Evolutionary conservation across 352 stramenopile genomes (phyloP).

Genomic region (Globisporangium orthogonon): DNA sequence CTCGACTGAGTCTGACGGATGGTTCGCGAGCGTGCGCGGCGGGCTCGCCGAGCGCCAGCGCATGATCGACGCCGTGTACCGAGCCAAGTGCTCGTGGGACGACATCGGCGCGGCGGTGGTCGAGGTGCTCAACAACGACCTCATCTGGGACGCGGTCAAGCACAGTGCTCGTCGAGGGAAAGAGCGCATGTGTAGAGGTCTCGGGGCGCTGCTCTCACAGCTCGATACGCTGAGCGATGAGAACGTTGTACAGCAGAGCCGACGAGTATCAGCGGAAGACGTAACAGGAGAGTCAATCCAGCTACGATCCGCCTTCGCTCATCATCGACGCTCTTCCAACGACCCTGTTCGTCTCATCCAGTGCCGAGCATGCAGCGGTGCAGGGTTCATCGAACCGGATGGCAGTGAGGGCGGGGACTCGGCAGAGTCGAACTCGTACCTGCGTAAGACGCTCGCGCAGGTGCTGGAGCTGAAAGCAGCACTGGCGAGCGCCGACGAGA

Average conservation of each 20-base stretch:
- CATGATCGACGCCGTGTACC: constrained; percentile 47
- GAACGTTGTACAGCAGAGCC: background rate
- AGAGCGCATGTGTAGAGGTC: constrained; percentile 24
- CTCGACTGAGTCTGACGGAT: constrained; percentile 22
- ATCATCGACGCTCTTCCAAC: constrained; percentile 10
- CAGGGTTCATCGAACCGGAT: constrained; percentile 36
- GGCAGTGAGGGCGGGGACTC: constrained; percentile 4
- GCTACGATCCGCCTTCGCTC: constrained; percentile 4
- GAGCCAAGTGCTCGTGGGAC: constrained; percentile 45
- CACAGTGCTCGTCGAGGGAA: constrained; percentile 35
- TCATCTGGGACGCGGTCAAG: constrained; percentile 52
- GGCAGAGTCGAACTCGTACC: constrained; percentile 37
- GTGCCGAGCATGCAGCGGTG: constrained; percentile 43
- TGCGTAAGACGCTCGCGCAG: constrained; percentile 54
- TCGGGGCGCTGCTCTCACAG: constrained; percentile 40
- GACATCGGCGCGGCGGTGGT: constrained; percentile 44
- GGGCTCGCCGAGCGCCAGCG: constrained; percentile 42
- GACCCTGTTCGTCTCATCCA: constrained; percentile 33
- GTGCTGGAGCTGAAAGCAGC: constrained; percentile 46
- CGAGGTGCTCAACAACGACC: constrained; percentile 59
- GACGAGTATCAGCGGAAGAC: background rate
- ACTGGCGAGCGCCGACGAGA: constrained; percentile 28
- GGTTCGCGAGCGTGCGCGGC: constrained; percentile 35
- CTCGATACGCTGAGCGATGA: constrained; percentile 19
- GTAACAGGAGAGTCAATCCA: background rate